These are phyloP conservation scores for Flaveria ramosissima DNA, from an alignment of 129 eudicot genomes.

Conservation along the genomic window DNA sequence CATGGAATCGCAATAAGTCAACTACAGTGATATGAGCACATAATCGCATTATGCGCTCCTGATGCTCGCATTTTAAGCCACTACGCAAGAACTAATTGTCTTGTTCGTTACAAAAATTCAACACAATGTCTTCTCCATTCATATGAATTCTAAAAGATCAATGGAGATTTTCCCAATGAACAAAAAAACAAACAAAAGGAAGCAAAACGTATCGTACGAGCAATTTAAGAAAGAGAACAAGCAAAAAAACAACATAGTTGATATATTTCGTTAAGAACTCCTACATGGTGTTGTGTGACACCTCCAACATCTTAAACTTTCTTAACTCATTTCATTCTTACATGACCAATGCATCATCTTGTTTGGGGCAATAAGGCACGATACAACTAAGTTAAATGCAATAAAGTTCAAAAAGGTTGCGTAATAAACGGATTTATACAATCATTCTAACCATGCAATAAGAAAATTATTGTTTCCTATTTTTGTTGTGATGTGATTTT, in stretches of 20 bases:
- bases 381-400: constrained; percentile 6
- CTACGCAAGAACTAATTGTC: not conserved
- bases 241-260: not conserved
- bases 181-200: not conserved
- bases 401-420: not conserved
- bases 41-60: no score
- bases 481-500: not conserved
- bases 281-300: constrained; percentile 15
- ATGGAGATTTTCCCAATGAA: not conserved
- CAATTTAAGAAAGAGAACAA: not conserved
- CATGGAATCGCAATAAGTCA: no score
- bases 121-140: constrained; percentile 24
- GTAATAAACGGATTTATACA: not conserved
- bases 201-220: not conserved
- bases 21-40: no score
- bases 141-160: not conserved
- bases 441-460: constrained; percentile 8
- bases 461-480: not conserved
- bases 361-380: not conserved
- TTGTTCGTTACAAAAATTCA: not conserved
- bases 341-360: not conserved
- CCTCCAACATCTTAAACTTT: constrained; percentile 5
- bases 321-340: constrained; percentile 6
- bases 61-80: no score
- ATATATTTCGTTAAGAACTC: constrained; percentile 3